phyloP scores from a whole-genome alignment of 805 yeast genomes.

The Candida dajiaensis region DNA sequence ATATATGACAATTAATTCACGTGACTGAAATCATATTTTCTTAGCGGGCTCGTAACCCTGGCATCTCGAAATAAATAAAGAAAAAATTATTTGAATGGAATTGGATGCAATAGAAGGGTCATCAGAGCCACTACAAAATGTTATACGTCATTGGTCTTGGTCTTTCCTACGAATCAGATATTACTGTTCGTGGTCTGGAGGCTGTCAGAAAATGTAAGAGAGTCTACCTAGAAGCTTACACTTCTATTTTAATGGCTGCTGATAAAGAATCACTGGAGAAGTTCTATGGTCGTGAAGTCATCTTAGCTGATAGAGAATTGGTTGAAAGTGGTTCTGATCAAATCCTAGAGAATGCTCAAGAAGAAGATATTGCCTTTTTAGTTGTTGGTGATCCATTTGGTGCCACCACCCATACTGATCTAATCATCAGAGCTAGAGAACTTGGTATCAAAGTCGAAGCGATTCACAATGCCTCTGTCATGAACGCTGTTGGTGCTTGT shows the following conservation, averaged over 20 bases:
- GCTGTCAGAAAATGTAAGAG: conserved; percentile 77
- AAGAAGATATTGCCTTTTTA: conserved; percentile 83
- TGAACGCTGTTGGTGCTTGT: conserved; percentile 98
- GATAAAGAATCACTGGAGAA: conserved; percentile 65
- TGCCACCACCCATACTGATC: conserved; percentile 96
- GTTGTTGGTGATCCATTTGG: conserved; percentile 99
- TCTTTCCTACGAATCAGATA: conserved; percentile 79
- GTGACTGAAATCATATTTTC: neutral
- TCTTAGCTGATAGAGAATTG: conserved; percentile 89
- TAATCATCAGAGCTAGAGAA: conserved; percentile 87
- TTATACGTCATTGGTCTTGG: conserved; percentile 90
- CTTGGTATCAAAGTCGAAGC: conserved; percentile 70
- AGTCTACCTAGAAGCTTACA: conserved; percentile 93
- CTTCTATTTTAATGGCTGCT: conserved; percentile 94
- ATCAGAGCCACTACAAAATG: conserved; percentile 40
- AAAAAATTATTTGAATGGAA: too few relatives aligned
- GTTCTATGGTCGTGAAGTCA: conserved; percentile 80
- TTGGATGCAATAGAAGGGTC: neutral
- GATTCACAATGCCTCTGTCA: conserved; percentile 92
- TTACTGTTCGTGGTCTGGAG: conserved; percentile 91
- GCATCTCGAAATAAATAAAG: too few relatives aligned
- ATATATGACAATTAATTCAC: neutral
- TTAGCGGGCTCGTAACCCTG: too few relatives aligned
- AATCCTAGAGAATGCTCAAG: conserved; percentile 70
- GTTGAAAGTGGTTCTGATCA: conserved; percentile 87